Conservation (phyloP, 2,329 filamentous ascomycete species). For the Pseudogymnoascus pannorum region DNA sequence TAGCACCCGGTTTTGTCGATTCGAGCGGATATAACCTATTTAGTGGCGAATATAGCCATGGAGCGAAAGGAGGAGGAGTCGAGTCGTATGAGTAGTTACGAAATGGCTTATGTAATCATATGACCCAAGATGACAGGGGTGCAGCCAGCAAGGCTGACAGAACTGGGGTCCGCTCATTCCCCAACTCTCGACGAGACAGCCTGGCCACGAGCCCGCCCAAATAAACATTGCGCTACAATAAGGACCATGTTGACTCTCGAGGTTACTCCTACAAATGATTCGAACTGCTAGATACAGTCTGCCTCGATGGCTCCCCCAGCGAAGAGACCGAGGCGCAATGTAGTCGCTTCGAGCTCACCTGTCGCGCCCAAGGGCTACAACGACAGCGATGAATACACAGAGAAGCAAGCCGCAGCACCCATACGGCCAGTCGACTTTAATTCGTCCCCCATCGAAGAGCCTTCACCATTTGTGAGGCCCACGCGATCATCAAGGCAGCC, state of each 20-base stretch:
- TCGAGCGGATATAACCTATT: too few species aligned
- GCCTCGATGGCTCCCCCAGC: constrained; percentile 28
- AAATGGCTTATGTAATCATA: not conserved
- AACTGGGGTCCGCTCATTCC: not conserved
- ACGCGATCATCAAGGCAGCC: constrained; percentile 21
- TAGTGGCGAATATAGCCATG: not conserved
- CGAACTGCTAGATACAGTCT: not conserved
- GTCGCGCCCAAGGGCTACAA: constrained; percentile 26
- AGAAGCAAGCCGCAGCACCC: not conserved
- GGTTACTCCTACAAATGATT: not conserved
- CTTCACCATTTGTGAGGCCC: constrained; percentile 17
- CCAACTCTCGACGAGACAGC: constrained; percentile 7
- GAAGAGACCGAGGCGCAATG: constrained; percentile 47
- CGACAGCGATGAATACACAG: not conserved
- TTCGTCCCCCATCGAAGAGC: constrained; percentile 4
- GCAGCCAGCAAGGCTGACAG: not conserved
- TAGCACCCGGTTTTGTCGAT: too few species aligned
- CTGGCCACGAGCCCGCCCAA: not conserved
- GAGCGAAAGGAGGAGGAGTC: too few species aligned
- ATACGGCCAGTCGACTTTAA: constrained; percentile 25
- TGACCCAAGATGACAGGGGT: not conserved
- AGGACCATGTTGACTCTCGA: not conserved
- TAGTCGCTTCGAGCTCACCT: constrained; percentile 31
- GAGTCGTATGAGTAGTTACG: too few species aligned
- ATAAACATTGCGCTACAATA: not conserved